phyloP scores from a whole-genome alignment of 257 asterid genomes.

The Nicotiana attenuata region DNA sequence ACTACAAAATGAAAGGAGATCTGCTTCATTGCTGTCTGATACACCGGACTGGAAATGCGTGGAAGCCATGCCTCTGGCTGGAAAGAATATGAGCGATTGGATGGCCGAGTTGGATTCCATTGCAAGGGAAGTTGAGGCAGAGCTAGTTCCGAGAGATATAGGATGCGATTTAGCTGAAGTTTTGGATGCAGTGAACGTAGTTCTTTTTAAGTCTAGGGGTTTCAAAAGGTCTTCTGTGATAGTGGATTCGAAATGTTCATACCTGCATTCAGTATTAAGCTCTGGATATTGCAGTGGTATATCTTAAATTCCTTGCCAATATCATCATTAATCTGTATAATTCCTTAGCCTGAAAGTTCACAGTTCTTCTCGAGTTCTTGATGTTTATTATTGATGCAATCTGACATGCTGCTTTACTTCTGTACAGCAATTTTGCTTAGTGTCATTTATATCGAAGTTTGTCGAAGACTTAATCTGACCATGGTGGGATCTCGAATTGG shows the following conservation, averaged over 20 bases:
- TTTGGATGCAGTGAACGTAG: conserved; percentile 77
- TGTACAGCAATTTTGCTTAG: conserved; percentile 85
- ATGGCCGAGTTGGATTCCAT: conserved; percentile 64
- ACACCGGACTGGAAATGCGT: conserved; percentile 39
- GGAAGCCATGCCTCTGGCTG: conserved; percentile 69
- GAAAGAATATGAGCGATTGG: conserved; percentile 73
- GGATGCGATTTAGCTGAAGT: conserved; percentile 80
- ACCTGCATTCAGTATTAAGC: conserved; percentile 79
- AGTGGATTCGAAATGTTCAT: conserved; percentile 72
- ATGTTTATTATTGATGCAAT: neutral
- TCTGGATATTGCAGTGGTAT: conserved; percentile 74
- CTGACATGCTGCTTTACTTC: conserved; percentile 18
- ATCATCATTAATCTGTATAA: neutral
- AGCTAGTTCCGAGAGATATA: conserved; percentile 70
- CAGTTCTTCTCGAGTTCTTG: neutral
- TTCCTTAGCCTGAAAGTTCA: neutral
- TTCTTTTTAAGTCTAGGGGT: conserved; percentile 68
- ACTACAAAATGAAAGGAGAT: conserved; percentile 51
- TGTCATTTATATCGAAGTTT: conserved; percentile 90
- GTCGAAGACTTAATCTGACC: conserved; percentile 77
- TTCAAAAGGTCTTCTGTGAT: conserved; percentile 66
- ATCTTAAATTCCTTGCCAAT: conserved; percentile 1
- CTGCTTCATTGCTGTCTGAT: conserved; percentile 24
- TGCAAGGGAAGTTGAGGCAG: conserved; percentile 89
- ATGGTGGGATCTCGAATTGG: conserved; percentile 96